Conservation (phyloP, 2,329 filamentous ascomycete genomes). For the Xylaria sp. region DNA sequence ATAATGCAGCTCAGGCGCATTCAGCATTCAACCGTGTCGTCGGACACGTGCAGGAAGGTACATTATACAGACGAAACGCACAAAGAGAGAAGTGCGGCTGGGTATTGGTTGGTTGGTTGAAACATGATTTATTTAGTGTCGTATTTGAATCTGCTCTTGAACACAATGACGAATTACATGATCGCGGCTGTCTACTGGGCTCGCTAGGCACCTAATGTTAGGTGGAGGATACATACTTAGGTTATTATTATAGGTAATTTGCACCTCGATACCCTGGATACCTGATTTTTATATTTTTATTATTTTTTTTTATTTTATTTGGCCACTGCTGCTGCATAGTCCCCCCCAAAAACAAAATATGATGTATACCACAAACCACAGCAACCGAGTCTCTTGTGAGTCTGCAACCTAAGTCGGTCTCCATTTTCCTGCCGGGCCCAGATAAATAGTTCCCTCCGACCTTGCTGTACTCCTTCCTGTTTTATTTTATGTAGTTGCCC, state of each 20-base stretch:
- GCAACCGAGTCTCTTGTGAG: neutral
- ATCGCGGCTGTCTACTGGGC: no score
- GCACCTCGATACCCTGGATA: neutral
- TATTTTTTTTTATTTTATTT: no score
- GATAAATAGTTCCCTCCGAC: slow-evolving; percentile 12
- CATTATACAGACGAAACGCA: neutral
- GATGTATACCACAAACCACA: neutral
- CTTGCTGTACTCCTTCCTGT: neutral
- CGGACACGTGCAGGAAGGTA: slow-evolving; percentile 23
- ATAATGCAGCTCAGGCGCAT: neutral
- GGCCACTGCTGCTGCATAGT: neutral
- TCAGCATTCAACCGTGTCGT: slow-evolving; percentile 10
- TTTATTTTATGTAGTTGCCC: neutral
- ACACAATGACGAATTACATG: neutral
- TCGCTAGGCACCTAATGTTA: no score
- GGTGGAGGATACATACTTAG: no score
- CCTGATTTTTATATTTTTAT: no score
- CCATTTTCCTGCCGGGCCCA: neutral
- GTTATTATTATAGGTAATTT: neutral
- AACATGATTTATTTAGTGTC: neutral
- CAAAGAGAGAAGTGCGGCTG: neutral
- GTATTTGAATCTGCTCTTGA: neutral
- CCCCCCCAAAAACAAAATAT: neutral
- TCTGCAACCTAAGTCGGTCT: neutral
- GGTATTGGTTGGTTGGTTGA: slow-evolving; percentile 1